phyloP scores from a whole-genome alignment of 2,329 filamentous ascomycete species.

The Pseudogymnoascus sp. region DNA sequence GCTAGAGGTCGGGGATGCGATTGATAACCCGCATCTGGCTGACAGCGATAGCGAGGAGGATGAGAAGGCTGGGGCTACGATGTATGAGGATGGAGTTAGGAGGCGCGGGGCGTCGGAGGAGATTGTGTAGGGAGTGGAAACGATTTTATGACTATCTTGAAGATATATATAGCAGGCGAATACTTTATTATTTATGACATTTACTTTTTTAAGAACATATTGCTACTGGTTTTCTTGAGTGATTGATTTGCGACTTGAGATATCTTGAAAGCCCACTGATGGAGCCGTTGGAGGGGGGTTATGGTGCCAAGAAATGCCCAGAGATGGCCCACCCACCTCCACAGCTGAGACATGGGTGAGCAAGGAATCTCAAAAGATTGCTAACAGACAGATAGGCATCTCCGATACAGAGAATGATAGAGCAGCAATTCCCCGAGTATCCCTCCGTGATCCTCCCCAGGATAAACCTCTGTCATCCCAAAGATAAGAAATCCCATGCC shows the following conservation, averaged over 20 bases:
- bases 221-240: neutral
- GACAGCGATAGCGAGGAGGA: constrained; percentile 19
- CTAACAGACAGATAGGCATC: neutral
- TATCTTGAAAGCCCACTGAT: neutral
- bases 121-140: neutral
- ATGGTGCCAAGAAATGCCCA: neutral
- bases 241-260: neutral
- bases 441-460: neutral
- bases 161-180: neutral
- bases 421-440: neutral
- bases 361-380: neutral
- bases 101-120: neutral
- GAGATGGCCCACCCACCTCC: neutral
- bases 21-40: constrained; percentile 37
- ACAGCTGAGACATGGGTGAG: neutral
- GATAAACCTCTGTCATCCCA: neutral
- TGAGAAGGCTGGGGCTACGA: constrained; percentile 6
- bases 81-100: neutral
- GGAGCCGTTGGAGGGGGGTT: neutral
- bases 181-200: neutral
- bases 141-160: neutral
- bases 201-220: neutral
- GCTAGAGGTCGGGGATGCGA: constrained; percentile 66
- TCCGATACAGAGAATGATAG: neutral
- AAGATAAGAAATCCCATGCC: neutral